These are phyloP conservation scores for Exophiala alcalophila DNA, from an alignment of 2,329 filamentous ascomycete genomes.

Conservation along the genomic window DNA sequence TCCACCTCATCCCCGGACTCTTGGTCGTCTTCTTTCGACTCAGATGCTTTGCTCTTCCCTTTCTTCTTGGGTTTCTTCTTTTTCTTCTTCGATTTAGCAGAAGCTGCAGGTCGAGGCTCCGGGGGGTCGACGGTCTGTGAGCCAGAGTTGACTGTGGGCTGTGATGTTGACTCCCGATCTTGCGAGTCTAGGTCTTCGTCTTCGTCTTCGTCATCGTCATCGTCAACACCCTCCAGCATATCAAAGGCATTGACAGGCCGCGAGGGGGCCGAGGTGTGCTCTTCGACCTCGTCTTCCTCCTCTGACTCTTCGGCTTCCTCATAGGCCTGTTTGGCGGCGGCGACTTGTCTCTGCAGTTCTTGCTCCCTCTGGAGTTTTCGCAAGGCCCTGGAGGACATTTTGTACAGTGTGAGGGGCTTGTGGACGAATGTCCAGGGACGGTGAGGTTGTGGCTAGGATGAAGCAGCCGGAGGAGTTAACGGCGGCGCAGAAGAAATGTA, in stretches of 20 bases:
- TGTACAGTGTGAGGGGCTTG: background rate
- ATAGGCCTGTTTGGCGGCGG: constrained; percentile 35
- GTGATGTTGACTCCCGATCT: constrained; percentile 29
- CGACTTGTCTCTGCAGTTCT: constrained; percentile 54
- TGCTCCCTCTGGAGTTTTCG: constrained; percentile 62
- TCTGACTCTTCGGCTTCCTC: constrained; percentile 41
- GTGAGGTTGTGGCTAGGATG: background rate
- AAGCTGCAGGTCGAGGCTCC: constrained; percentile 7
- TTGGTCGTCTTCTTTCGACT: constrained; percentile 27
- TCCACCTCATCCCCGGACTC: constrained; percentile 63
- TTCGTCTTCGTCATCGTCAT: constrained; percentile 38
- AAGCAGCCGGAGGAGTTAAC: too few relatives aligned
- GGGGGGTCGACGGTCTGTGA: constrained; percentile 23
- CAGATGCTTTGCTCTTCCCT: constrained; percentile 38
- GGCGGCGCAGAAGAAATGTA: too few relatives aligned
- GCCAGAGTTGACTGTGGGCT: constrained; percentile 26
- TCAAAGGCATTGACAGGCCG: constrained; percentile 49
- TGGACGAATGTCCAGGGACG: background rate
- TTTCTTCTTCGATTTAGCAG: constrained; percentile 34
- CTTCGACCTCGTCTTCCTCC: constrained; percentile 40
- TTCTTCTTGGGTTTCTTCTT: constrained; percentile 61
- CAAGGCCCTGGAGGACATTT: constrained; percentile 65
- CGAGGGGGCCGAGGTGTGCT: constrained; percentile 10
- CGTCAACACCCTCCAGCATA: constrained; percentile 48
- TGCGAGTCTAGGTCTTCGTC: constrained; percentile 36